These are phyloP conservation scores for Podaxis mareebaensis DNA, from an alignment of 768 basidiomycete species.

Conservation along the genomic window DNA sequence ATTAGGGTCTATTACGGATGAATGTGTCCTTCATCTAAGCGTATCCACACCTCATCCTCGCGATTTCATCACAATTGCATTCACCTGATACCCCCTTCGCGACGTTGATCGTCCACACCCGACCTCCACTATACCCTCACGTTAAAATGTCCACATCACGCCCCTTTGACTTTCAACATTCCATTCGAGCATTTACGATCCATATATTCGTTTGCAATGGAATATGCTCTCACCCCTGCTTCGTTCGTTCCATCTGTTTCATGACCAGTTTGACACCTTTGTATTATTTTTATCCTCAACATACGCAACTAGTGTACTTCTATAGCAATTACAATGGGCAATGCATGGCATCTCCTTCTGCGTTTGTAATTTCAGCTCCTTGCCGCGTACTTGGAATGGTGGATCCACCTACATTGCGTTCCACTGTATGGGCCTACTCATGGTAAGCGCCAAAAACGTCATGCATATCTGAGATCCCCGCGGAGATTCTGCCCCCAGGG, in stretches of 20 bases:
- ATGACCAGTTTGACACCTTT: not conserved
- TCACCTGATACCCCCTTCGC: conserved; percentile 3
- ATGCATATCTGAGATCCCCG: no score
- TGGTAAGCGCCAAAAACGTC: not conserved
- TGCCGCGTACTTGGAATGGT: not conserved
- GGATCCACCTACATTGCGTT: not conserved
- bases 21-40: not conserved
- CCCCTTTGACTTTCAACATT: not conserved
- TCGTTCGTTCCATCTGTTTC: not conserved
- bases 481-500: no score
- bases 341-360: not conserved
- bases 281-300: not conserved
- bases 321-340: conserved; percentile 10
- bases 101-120: conserved; percentile 11
- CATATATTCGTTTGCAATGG: not conserved
- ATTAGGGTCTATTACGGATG: conserved; percentile 13
- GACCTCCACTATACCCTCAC: not conserved
- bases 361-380: not conserved
- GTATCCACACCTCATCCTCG: not conserved
- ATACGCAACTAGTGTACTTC: conserved; percentile 6
- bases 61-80: not conserved
- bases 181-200: conserved; percentile 3
- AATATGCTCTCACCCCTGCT: not conserved
- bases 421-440: not conserved
- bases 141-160: not conserved